Evolutionary conservation across 2,329 filamentous ascomycete species (phyloP).

Genomic region (Geoglossum cookeanum): DNA sequence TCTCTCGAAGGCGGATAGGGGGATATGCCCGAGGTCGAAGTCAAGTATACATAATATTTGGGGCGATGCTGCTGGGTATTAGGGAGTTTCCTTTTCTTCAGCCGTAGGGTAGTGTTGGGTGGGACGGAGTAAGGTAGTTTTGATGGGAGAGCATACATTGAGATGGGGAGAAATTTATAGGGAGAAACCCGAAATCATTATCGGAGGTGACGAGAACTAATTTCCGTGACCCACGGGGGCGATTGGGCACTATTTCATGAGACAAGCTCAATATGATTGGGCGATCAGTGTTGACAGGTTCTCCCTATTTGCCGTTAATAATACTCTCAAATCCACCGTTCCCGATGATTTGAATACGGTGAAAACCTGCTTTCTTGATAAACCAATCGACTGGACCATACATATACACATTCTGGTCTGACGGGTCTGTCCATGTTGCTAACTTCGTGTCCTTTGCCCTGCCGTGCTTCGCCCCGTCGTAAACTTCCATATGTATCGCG

Average conservation of each 20-base stretch:
- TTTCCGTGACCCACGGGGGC: background rate
- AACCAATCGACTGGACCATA: slow-evolving; percentile 20
- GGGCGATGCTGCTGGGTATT: slow-evolving; percentile 4
- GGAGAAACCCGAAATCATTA: background rate
- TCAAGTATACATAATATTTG: slow-evolving; percentile 15
- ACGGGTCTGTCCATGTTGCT: slow-evolving; percentile 14
- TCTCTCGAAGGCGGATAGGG: slow-evolving; percentile 14
- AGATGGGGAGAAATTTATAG: slow-evolving; percentile 12
- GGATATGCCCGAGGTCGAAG: slow-evolving; percentile 12
- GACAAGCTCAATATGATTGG: background rate
- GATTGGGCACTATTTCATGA: background rate
- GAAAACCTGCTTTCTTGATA: slow-evolving; percentile 13
- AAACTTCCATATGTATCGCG: slow-evolving; percentile 17
- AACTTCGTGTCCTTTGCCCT: slow-evolving; percentile 8
- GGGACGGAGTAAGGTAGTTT: slow-evolving; percentile 4
- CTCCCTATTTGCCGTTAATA: slow-evolving; percentile 8
- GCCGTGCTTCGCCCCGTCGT: slow-evolving; percentile 14
- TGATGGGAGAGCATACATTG: slow-evolving; percentile 11
- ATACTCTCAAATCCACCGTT: background rate
- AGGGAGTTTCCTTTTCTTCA: background rate
- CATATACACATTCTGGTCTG: slow-evolving; percentile 18
- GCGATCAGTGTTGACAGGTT: slow-evolving; percentile 9
- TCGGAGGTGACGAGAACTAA: background rate
- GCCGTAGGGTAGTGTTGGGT: background rate
- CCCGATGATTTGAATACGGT: slow-evolving; percentile 5